Conservation (phyloP, 108 stramenopile genomes). For the Pseudonitzschia multiseries region DNA sequence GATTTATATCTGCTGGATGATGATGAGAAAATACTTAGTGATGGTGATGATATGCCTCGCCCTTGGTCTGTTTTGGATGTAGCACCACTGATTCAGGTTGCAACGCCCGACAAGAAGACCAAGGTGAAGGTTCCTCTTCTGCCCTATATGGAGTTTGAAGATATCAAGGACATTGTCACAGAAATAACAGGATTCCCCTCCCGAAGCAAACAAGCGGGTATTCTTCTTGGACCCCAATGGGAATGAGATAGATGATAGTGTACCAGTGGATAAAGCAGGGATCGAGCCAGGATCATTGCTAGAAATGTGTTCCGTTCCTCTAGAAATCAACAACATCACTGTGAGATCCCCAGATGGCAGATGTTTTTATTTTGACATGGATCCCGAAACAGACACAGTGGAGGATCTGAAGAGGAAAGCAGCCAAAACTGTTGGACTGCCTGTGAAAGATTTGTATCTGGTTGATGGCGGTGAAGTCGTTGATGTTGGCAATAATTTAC, state of each 20-base stretch:
- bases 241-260: conserved; percentile 2
- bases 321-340: no score
- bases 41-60: no score
- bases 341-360: not conserved
- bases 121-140: conserved; percentile 11
- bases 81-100: not conserved
- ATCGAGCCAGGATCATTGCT: not conserved
- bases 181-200: not conserved
- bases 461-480: no score
- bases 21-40: no score
- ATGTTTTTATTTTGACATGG: conserved; percentile 3
- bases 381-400: not conserved
- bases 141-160: conserved; percentile 14
- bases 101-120: not conserved
- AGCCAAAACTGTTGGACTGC: no score
- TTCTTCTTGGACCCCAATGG: conserved; percentile 25
- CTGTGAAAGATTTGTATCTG: not conserved
- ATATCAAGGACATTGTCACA: conserved; percentile 22
- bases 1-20: no score
- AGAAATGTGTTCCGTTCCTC: not conserved
- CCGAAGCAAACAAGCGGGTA: conserved; percentile 12
- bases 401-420: no score
- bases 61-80: no score
- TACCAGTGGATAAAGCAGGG: not conserved
- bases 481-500: no score